A percentile compares a stretch with the other conserved stretches of the same genome.
Conservation (phyloP, 2,329 filamentous ascomycete genomes). For the Pseudogymnoascus sp. region DNA sequence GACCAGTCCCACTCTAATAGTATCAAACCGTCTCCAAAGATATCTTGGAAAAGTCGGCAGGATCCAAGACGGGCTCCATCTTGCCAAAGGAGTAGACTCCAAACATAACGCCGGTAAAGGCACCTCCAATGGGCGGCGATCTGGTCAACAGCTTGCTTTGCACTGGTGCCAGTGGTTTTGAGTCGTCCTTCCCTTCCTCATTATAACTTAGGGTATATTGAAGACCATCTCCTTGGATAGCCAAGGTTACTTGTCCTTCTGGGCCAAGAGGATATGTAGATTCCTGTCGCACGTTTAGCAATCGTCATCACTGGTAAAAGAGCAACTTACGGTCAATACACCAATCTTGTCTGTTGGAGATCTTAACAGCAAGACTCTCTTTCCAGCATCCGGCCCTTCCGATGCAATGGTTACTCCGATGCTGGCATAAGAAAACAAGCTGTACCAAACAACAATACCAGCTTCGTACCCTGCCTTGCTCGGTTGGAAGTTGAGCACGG, state of each 20-base stretch:
- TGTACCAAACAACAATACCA: conserved; percentile 46
- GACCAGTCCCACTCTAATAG: not conserved
- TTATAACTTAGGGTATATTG: not conserved
- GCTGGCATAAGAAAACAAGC: conserved; percentile 36
- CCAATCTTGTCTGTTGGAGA: not conserved
- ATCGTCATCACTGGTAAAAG: not conserved
- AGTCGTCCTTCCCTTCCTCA: not conserved
- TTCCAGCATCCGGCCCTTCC: not conserved
- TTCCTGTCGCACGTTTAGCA: not conserved
- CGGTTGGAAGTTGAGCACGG: conserved; percentile 38
- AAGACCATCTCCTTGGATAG: conserved; percentile 6
- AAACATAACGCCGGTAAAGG: conserved; percentile 17
- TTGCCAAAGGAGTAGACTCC: conserved; percentile 17
- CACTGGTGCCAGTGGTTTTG: not conserved
- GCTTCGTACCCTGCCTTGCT: conserved; percentile 38
- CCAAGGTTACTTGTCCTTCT: not conserved
- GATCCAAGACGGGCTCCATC: conserved; percentile 14
- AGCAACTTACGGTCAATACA: not conserved
- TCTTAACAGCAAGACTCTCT: not conserved
- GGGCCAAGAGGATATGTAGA: not conserved
- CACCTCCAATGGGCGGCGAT: conserved; percentile 14
- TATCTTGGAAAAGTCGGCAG: conserved; percentile 14
- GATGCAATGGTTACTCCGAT: conserved; percentile 30
- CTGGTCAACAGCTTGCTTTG: conserved; percentile 12
- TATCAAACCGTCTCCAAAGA: not conserved